Evolutionary conservation across 805 yeast species (phyloP), one percentile per base, ranked within the genome.

Genomic region (Suhomyces pyralidae): DNA sequence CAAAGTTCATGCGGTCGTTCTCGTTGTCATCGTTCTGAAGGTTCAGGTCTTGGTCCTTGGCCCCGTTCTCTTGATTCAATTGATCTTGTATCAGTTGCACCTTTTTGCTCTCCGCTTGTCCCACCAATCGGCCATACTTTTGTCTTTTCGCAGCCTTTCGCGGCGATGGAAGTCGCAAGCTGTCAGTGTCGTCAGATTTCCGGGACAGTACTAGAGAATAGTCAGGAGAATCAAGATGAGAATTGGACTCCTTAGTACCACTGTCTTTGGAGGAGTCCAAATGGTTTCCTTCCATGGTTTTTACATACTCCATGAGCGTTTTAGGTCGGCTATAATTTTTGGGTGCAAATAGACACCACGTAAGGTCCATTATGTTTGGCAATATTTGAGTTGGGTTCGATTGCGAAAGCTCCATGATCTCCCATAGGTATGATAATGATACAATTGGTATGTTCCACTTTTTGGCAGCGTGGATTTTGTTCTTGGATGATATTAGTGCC

Each of bases 281-380:
- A 25, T 50, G 51, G 14, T n/a, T 25, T 10, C 51, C 54, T 12
- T 40, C 32, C 32, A 53, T n/a, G 36, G 51, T 55, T 49, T 51
- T 51, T 48, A 55, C 55, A 44, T 59, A 56, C 34, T 62, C 66
- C 53, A 62, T 51, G 22, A 70, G 50, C 8, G 65, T 55, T 30
- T 62, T 56, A 3, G 69, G 66, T 26, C 70, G 56, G 14, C 59
- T 57, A 15, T 56, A 51, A 7, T 59, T 48, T 42, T 61, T 69
- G 1, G 84, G 84, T 15, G 81, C 82, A 63, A 71, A 81, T 1
- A 84, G 64, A 59, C 88, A 82, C 86, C 87, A 83, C 36, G 68
- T 63, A 22, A 71, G 67, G 51, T 81, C 79, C 50, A 73, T 60
- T 2, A 83, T 58, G 46, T 74, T 73, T 7, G 82, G 81, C 51